Conservation (phyloP, 2,329 filamentous ascomycete species). For the Claviceps sorghi region DNA sequence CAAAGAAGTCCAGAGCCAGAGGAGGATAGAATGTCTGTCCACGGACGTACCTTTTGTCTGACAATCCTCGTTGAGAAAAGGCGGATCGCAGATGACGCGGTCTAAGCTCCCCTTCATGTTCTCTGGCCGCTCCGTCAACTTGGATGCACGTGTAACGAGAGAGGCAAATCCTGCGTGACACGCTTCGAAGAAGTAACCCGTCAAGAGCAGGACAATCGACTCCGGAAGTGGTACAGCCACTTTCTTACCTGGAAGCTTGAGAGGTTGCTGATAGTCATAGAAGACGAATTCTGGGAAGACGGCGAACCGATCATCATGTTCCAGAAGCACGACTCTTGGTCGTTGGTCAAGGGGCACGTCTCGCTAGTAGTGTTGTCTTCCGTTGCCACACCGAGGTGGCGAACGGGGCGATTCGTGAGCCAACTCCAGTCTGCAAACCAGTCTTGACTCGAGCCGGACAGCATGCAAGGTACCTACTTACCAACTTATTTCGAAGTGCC, state of each 20-base stretch:
- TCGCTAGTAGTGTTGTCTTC: slow-evolving; percentile 5
- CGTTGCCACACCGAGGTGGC: background rate
- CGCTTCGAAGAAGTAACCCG: background rate
- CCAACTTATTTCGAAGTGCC: slow-evolving; percentile 55
- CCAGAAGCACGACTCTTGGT: slow-evolving; percentile 52
- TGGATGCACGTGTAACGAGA: background rate
- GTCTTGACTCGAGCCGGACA: background rate
- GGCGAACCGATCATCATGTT: slow-evolving; percentile 59
- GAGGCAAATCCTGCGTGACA: background rate
- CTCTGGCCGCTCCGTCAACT: slow-evolving; percentile 15
- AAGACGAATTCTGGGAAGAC: slow-evolving; percentile 60
- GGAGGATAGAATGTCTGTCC: background rate
- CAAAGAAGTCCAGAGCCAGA: background rate
- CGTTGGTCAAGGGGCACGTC: slow-evolving; percentile 11
- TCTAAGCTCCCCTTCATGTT: slow-evolving; percentile 50
- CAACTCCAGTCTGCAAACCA: background rate
- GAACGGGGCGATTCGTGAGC: background rate
- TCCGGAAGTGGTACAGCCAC: background rate
- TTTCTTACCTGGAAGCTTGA: slow-evolving; percentile 43
- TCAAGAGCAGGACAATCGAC: background rate
- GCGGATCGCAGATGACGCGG: slow-evolving; percentile 61
- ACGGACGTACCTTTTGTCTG: slow-evolving; percentile 52
- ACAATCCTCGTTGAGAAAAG: slow-evolving; percentile 67
- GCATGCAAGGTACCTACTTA: slow-evolving; percentile 28
- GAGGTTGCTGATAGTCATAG: slow-evolving; percentile 59